phyloP scores from a whole-genome alignment of 352 stramenopile species.

The Phytophthora kernoviae region DNA sequence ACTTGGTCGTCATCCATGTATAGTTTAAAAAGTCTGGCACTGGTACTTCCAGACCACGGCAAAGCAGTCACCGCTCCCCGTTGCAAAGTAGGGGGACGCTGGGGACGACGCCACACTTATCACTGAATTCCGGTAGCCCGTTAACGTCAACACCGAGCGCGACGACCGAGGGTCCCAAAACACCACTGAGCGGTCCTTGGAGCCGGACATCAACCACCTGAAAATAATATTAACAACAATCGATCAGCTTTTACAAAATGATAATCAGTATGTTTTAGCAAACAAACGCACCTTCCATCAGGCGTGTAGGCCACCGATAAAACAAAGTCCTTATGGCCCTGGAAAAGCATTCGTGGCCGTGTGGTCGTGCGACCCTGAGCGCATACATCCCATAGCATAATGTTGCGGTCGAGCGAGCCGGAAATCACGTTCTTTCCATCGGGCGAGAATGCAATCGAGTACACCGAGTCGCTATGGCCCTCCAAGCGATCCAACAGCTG shows the following conservation, averaged over 20 bases:
- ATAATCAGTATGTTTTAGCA: background rate
- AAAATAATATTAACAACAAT: constrained; percentile 21
- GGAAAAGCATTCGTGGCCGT: constrained; percentile 85
- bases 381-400: constrained; percentile 88
- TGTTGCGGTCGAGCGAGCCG: constrained; percentile 82
- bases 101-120: constrained; percentile 89
- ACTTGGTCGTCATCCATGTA: constrained; percentile 37
- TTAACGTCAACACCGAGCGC: constrained; percentile 82
- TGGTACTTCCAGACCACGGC: constrained; percentile 90
- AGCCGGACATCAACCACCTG: constrained; percentile 88
- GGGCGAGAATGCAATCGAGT: constrained; percentile 87
- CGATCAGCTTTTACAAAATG: constrained; percentile 1
- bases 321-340: constrained; percentile 89
- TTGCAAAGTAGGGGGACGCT: constrained; percentile 84
- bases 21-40: constrained; percentile 88
- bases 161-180: constrained; percentile 88
- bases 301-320: constrained; percentile 87
- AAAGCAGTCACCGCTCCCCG: constrained; percentile 84
- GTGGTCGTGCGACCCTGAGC: constrained; percentile 80
- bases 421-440: constrained; percentile 90
- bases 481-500: constrained; percentile 84
- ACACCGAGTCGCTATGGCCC: constrained; percentile 87
- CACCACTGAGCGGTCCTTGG: constrained; percentile 86
- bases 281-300: constrained; percentile 71
- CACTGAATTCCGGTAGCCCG: constrained; percentile 86